Evolutionary conservation across 2,329 filamentous ascomycete species (phyloP), one percentile per base, ranked within the genome.

Genomic region (Cladosporium sp.): DNA sequence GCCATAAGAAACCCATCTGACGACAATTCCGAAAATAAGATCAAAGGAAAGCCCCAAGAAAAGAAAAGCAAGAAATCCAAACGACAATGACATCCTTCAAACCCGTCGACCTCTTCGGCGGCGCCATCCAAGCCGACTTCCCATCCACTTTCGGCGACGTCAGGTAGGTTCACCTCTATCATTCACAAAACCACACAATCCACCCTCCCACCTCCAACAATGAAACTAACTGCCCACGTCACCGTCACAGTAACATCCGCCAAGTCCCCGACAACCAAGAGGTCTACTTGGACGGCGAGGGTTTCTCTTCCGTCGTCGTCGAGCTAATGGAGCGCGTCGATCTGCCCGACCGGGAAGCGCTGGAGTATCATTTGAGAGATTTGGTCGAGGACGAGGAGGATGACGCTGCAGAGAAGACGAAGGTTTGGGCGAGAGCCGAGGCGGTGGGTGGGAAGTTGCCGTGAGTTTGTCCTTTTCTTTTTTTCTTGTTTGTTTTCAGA

Each of bases 231-330:
- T 27, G 22, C 4, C 9, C 22, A 9, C 9, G 22, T 5, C 30
- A 13, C 12, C 22, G 12, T 11, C 39, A 53, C 57, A 89, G 86
- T 72, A 79, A 80, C 49, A 78, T 90, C 59, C 83, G 87, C 56
- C 80, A 89, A 70, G 83, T 91, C 4, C 87, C 87, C 44, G 85
- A 92, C 67, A 88, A 95, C 69, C 91, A 97, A 73, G 92, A 96
- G 75, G 86, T 96, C 60, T 96, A 84, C 73, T 85, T 96, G 63
- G 89, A 95, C 66, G 79, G 81, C 57, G 79, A 86, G 56, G 90
- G 89, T 43, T 91, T 91, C 68, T 89, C 88, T 3, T 90, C 82
- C 70, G 84, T 96, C 67, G 91, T 96, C 61, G 80, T 96, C 69
- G 92, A 97, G 63, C 89, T 97, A 63, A 86, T 88, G 49, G 86